phyloP scores from a whole-genome alignment of 75 land plant genomes.

The Picea glauca region DNA sequence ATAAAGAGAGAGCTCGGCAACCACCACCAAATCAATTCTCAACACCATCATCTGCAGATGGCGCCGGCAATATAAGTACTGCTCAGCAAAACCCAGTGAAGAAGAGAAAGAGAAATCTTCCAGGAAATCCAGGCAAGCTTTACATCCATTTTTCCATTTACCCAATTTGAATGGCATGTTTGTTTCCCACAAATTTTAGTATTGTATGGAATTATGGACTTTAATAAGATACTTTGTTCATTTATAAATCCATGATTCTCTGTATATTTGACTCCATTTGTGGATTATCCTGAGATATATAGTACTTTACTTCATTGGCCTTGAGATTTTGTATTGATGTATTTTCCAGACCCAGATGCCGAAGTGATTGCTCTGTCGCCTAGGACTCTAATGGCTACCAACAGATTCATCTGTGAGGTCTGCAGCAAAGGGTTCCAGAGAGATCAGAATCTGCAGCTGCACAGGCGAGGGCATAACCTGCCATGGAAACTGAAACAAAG shows the following conservation, averaged over 20 bases:
- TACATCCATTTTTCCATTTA: not conserved
- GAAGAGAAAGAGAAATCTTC: constrained; percentile 66
- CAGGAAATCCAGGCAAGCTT: constrained; percentile 55
- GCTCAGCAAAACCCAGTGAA: constrained; percentile 11
- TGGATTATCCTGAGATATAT: too few species aligned
- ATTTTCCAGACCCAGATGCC: constrained; percentile 75
- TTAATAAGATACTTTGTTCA: too few species aligned
- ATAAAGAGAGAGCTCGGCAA: not conserved
- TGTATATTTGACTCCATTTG: too few species aligned
- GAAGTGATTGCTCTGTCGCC: constrained; percentile 93
- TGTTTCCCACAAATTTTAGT: too few species aligned
- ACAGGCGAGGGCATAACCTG: constrained; percentile 85
- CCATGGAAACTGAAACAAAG: constrained; percentile 86
- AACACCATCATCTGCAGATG: not conserved
- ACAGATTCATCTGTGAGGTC: constrained; percentile 84
- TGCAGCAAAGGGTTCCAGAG: constrained; percentile 82
- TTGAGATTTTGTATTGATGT: too few species aligned
- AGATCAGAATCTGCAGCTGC: constrained; percentile 84
- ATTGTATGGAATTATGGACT: too few species aligned
- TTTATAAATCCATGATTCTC: too few species aligned
- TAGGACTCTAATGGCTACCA: constrained; percentile 83
- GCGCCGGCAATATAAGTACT: not conserved
- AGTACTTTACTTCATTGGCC: too few species aligned
- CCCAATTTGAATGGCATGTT: too few species aligned
- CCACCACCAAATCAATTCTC: not conserved